A percentile compares a stretch with the other conserved stretches of the same genome.
phyloP scores from a whole-genome alignment of 2,329 filamentous ascomycete species.

The Trichoderma endophyticum region DNA sequence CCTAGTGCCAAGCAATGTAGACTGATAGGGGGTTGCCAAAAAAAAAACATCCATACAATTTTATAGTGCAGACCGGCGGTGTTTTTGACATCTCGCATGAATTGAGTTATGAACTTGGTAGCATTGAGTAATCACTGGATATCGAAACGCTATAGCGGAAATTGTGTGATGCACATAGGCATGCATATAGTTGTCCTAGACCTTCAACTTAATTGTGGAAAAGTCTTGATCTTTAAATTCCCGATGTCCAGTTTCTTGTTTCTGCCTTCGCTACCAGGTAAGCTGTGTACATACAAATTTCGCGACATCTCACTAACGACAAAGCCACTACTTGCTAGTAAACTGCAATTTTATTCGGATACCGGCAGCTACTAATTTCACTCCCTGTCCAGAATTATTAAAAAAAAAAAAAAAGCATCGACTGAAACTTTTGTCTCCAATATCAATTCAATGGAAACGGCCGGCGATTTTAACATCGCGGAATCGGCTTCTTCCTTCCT shows the following conservation, averaged over 20 bases:
- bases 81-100: neutral
- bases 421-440: neutral
- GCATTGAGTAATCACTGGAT: neutral
- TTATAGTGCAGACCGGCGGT: no score
- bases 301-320: neutral
- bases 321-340: neutral
- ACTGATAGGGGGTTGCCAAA: no score
- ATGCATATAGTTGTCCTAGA: neutral
- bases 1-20: no score
- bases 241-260: neutral
- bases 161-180: neutral
- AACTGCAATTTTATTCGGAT: neutral
- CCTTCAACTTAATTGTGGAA: neutral
- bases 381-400: neutral
- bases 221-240: neutral
- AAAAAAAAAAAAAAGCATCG: neutral
- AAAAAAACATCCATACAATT: no score
- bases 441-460: neutral
- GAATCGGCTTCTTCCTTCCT: neutral
- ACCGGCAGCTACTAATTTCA: neutral
- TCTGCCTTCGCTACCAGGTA: neutral
- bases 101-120: neutral
- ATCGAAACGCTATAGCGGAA: neutral
- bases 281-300: neutral
- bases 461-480: neutral